Evolutionary conservation across 1,139 yeast species (phyloP).

Genomic region (Yamadazyma kanchanaburiensis): DNA sequence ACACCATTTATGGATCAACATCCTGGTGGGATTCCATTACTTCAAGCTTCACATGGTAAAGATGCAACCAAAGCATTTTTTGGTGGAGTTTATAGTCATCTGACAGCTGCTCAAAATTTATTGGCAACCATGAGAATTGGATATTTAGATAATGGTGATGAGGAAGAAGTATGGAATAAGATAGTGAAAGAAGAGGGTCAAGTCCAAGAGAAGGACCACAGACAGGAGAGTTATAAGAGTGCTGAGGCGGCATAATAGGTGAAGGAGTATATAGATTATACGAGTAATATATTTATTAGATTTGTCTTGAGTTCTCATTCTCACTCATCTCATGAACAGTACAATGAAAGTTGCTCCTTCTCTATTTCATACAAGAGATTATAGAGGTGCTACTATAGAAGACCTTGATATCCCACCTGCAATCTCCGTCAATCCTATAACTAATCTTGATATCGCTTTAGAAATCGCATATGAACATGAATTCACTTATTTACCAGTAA

Average conservation of each 20-base stretch:
- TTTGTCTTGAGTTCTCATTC: background rate
- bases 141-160: conserved; percentile 73
- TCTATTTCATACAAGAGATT: conserved; percentile 35
- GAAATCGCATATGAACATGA: conserved; percentile 54
- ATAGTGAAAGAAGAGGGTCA: conserved; percentile 43
- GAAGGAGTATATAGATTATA: background rate
- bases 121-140: conserved; percentile 77
- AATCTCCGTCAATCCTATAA: conserved; percentile 50
- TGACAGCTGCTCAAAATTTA: conserved; percentile 69
- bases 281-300: conserved; percentile 4
- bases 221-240: conserved; percentile 27
- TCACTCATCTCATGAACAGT: conserved; percentile 1
- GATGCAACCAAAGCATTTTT: conserved; percentile 72
- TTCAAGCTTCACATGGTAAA: conserved; percentile 62
- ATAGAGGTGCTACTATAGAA: conserved; percentile 56
- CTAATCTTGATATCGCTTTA: conserved; percentile 45
- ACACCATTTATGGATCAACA: conserved; percentile 72
- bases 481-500: conserved; percentile 57
- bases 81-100: conserved; percentile 74
- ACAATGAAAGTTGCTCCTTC: conserved; percentile 8
- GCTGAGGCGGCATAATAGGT: conserved; percentile 44
- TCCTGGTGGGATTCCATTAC: conserved; percentile 66
- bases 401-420: conserved; percentile 65
- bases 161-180: conserved; percentile 76
- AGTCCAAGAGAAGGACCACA: conserved; percentile 21